Conservation (phyloP, 441 rosid species). For the Syzygium syzygioides region DNA sequence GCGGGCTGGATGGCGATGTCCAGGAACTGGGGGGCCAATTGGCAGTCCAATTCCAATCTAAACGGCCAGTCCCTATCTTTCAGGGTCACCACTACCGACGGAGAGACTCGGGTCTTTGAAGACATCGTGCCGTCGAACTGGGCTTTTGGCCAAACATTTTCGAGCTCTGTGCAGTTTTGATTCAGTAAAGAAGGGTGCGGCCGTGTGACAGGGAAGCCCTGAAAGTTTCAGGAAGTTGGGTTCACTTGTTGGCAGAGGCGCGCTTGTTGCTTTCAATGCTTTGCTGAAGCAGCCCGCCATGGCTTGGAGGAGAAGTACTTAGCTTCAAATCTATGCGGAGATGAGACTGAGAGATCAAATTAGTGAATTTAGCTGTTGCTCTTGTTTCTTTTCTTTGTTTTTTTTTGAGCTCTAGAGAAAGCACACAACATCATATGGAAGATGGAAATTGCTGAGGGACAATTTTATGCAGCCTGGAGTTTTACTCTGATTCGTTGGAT, state of each 20-base stretch:
- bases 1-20: conserved; percentile 11
- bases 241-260: neutral
- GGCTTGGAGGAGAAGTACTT: neutral
- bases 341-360: neutral
- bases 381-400: neutral
- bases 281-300: neutral
- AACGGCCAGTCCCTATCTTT: conserved; percentile 16
- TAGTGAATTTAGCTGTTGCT: neutral
- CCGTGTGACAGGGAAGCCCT: neutral
- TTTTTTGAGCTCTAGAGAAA: too few species aligned
- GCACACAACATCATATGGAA: too few species aligned
- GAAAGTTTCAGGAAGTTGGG: neutral
- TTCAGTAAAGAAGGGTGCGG: neutral
- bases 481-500: neutral
- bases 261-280: neutral
- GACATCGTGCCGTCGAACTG: neutral
- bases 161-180: neutral
- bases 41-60: conserved; percentile 16
- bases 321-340: neutral
- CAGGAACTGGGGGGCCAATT: conserved; percentile 15
- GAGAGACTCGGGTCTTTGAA: conserved; percentile 3
- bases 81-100: conserved; percentile 11
- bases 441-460: too few species aligned
- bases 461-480: neutral
- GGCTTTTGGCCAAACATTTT: conserved; percentile 10